A percentile compares a stretch with the other conserved stretches of the same genome.
phyloP scores from a whole-genome alignment of 495 filamentous ascomycete species.

The Recurvomyces mirabilis region DNA sequence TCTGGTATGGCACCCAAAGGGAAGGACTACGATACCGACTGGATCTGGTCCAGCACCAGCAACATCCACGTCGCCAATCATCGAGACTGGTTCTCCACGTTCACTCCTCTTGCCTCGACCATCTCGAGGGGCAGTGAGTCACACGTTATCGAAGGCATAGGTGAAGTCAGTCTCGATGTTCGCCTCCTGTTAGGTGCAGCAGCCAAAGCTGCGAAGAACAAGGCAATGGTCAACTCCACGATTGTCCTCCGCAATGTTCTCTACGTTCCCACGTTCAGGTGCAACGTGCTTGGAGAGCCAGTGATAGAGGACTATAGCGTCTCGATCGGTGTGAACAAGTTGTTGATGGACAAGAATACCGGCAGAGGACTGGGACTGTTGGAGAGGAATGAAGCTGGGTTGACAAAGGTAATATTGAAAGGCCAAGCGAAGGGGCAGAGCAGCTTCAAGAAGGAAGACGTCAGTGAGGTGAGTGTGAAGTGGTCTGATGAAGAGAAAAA shows the following conservation, averaged over 20 bases:
- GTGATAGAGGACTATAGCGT: neutral
- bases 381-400: neutral
- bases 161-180: neutral
- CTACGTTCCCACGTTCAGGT: neutral
- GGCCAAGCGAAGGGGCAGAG: conserved; percentile 1
- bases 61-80: neutral
- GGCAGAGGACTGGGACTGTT: neutral
- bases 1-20: neutral
- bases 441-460: neutral
- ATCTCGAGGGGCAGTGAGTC: neutral
- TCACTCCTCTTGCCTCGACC: neutral
- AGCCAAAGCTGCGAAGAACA: conserved; percentile 1
- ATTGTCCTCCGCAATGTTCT: neutral
- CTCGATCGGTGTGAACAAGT: neutral
- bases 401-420: conserved; percentile 1
- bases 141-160: neutral
- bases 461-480: neutral
- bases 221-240: conserved; percentile 2
- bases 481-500: neutral
- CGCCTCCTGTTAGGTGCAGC: neutral
- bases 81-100: conserved; percentile 1
- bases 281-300: conserved; percentile 3
- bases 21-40: conserved; percentile 1
- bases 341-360: neutral
- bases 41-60: neutral